A percentile compares a stretch with the other conserved stretches of the same genome.
These are phyloP conservation scores for Cercospora janseana DNA, from an alignment of 2,329 filamentous ascomycete species.

Conservation along the genomic window DNA sequence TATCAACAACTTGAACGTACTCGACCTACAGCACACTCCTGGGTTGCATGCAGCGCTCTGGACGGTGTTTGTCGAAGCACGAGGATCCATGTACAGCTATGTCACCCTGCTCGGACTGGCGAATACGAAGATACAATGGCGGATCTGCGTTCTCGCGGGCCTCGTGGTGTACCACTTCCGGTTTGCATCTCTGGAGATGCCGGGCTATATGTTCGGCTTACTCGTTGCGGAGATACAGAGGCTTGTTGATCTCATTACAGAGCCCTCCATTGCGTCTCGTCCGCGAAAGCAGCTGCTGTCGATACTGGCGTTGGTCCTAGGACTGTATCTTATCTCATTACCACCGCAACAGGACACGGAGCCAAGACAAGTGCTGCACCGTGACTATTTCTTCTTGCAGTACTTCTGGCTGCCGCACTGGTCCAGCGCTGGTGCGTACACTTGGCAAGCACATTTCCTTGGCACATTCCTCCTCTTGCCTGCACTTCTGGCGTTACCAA, in stretches of 20 bases:
- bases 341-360: background rate
- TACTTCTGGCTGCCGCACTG: background rate
- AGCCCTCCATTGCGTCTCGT: background rate
- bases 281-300: background rate
- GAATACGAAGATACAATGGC: background rate
- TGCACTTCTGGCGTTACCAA: background rate
- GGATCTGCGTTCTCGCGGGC: background rate
- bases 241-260: background rate
- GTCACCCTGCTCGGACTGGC: background rate
- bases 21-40: background rate
- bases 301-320: background rate
- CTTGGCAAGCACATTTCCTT: background rate
- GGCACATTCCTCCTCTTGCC: background rate
- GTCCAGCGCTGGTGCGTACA: background rate
- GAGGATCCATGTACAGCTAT: background rate
- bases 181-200: background rate
- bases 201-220: background rate
- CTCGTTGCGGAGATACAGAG: background rate
- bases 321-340: background rate
- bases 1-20: background rate
- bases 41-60: background rate
- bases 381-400: background rate
- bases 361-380: background rate
- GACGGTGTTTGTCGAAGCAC: background rate
- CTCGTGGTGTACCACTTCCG: background rate